A percentile compares a stretch with the other conserved stretches of the same genome.
Evolutionary conservation across 2,329 filamentous ascomycete genomes (phyloP).

Genomic region (Pseudopyrenochaeta lycopersici): DNA sequence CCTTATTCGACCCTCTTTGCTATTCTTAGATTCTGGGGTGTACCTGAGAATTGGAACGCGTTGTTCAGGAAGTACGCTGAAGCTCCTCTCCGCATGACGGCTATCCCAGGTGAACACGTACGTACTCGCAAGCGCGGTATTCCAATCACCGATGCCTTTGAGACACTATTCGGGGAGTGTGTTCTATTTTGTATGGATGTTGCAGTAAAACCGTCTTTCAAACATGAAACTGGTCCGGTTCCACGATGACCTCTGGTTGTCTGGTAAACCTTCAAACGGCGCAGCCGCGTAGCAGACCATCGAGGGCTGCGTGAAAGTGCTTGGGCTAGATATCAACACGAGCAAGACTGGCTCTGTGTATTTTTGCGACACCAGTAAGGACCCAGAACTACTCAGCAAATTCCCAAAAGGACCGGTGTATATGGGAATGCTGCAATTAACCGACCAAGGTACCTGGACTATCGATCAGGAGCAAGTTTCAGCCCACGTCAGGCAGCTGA

Average conservation of each 20-base stretch:
- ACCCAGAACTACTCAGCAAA: conserved; percentile 23
- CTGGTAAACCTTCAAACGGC: conserved; percentile 64
- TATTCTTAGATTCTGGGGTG: conserved; percentile 37
- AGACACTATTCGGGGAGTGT: conserved; percentile 67
- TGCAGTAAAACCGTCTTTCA: conserved; percentile 65
- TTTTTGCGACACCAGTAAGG: conserved; percentile 43
- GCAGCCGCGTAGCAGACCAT: conserved; percentile 68
- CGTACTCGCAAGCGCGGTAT: conserved; percentile 64
- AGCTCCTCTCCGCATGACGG: conserved; percentile 65
- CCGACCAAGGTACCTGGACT: conserved; percentile 62
- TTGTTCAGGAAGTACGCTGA: conserved; percentile 55
- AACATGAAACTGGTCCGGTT: conserved; percentile 68
- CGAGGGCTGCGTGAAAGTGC: conserved; percentile 62
- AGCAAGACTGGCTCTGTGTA: conserved; percentile 65
- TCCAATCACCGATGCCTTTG: conserved; percentile 68
- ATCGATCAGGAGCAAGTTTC: conserved; percentile 69
- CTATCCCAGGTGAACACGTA: conserved; percentile 58
- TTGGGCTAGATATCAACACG: conserved; percentile 67
- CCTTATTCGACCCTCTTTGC: conserved; percentile 38
- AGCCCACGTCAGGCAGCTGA: conserved; percentile 67
- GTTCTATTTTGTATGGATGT: conserved; percentile 73
- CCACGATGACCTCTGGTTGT: conserved; percentile 74
- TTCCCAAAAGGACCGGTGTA: conserved; percentile 64
- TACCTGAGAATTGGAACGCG: conserved; percentile 33
- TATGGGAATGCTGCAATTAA: conserved; percentile 68